Percentiles rank a stretch among this genome's conserved stretches.
phyloP scores from a whole-genome alignment of 139 green algal genomes.

The Micromonas commoda region DNA sequence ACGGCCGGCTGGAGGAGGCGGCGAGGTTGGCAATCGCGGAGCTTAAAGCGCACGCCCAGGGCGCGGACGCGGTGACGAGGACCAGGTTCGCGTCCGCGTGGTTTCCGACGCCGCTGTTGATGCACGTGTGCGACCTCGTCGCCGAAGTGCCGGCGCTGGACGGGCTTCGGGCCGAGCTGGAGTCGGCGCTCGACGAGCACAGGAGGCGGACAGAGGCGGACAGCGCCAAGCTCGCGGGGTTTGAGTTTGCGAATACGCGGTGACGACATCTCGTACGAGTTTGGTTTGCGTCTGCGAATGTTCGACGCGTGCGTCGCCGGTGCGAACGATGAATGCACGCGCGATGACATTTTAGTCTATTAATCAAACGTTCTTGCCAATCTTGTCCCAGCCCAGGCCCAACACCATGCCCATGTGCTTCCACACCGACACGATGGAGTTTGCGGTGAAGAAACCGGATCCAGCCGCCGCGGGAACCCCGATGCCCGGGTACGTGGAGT shows the following conservation, averaged over 20 bases:
- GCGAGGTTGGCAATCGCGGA: background rate
- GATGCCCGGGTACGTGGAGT: constrained; percentile 78
- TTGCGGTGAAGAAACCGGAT: constrained; percentile 60
- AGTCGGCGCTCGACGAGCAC: background rate
- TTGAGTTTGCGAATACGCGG: too few species aligned
- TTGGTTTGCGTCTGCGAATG: too few species aligned
- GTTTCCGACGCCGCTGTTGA: constrained; percentile 1
- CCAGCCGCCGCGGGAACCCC: constrained; percentile 78
- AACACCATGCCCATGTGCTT: constrained; percentile 12
- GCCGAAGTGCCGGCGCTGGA: background rate
- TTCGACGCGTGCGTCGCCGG: too few species aligned
- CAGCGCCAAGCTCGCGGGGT: background rate
- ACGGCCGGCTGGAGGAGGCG: background rate
- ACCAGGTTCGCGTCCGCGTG: background rate
- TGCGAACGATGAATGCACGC: too few species aligned
- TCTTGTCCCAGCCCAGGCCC: background rate
- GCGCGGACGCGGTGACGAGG: background rate
- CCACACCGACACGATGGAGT: constrained; percentile 10
- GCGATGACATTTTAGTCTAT: too few species aligned
- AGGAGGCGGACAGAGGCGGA: background rate
- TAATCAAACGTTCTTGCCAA: background rate
- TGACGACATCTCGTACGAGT: too few species aligned
- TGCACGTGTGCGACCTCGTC: background rate
- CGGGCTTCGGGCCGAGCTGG: background rate
- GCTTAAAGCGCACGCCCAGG: background rate